Conservation (phyloP, 345 rosid species). For the Syzygium aromaticum region DNA sequence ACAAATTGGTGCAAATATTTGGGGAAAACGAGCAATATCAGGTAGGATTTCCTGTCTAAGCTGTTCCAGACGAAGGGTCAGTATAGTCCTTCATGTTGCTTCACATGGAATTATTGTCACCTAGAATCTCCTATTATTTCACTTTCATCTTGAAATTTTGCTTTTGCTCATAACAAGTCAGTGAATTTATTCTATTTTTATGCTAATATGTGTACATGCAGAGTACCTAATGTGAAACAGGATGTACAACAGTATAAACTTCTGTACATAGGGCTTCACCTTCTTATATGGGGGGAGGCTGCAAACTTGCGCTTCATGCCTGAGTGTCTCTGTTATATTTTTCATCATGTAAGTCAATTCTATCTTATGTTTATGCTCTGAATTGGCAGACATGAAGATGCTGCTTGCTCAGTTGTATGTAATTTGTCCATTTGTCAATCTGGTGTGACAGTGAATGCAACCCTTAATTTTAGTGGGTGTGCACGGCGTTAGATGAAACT, state of each 20-base stretch:
- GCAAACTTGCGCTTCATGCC: slow-evolving; percentile 94
- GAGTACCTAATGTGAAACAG: slow-evolving; percentile 66
- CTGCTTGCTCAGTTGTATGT: background rate
- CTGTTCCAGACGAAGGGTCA: background rate
- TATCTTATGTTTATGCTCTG: background rate
- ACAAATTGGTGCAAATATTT: slow-evolving; percentile 87
- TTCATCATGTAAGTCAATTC: slow-evolving; percentile 72
- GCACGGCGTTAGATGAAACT: background rate
- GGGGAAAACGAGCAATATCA: slow-evolving; percentile 64
- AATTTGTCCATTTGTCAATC: background rate
- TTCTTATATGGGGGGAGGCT: slow-evolving; percentile 98
- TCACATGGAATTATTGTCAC: background rate
- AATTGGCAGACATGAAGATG: background rate
- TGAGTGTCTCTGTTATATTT: slow-evolving; percentile 86
- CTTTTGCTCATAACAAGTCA: background rate
- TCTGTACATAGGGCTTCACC: slow-evolving; percentile 80
- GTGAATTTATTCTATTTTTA: background rate
- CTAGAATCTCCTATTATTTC: background rate
- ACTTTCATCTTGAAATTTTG: background rate
- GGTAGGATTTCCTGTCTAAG: slow-evolving; percentile 28
- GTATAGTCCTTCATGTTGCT: background rate
- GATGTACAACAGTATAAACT: slow-evolving; percentile 85
- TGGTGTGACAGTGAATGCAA: background rate
- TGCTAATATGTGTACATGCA: slow-evolving; percentile 24
- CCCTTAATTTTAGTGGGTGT: background rate